Percentiles rank a stretch among this genome's conserved stretches.
Conservation (phyloP, 345 rosid species). For the Lumnitzera littorea region DNA sequence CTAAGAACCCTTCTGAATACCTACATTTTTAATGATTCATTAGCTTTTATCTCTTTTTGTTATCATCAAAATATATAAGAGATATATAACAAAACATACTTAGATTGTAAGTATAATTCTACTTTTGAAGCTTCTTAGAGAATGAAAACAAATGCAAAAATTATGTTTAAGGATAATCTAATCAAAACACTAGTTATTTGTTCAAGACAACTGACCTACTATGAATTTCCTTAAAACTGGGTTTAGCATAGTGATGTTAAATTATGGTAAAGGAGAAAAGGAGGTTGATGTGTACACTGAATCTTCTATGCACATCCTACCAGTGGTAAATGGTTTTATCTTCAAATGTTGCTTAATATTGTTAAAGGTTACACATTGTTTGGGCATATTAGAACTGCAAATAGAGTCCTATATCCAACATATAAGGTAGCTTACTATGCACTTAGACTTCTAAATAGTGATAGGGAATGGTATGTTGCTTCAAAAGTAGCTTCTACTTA, state of each 20-base stretch:
- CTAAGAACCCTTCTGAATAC: too few relatives aligned
- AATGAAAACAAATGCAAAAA: too few relatives aligned
- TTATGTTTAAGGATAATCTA: too few relatives aligned
- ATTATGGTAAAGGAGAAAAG: not conserved
- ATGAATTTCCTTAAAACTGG: slow-evolving; percentile 1
- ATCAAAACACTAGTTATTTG: too few relatives aligned
- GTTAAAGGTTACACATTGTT: not conserved
- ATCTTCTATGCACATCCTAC: not conserved
- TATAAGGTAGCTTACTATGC: slow-evolving; percentile 8
- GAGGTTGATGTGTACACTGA: not conserved
- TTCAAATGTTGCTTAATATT: slow-evolving; percentile 2
- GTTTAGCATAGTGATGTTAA: not conserved
- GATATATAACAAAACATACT: slow-evolving; percentile 3
- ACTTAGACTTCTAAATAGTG: slow-evolving; percentile 6
- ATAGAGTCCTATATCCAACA: not conserved
- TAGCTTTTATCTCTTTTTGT: too few relatives aligned
- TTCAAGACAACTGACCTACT: not conserved
- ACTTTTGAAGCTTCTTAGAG: slow-evolving; percentile 11
- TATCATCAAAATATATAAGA: not conserved
- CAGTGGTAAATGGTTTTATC: slow-evolving; percentile 1
- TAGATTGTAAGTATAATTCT: slow-evolving; percentile 10
- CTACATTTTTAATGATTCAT: too few relatives aligned
- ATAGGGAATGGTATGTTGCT: slow-evolving; percentile 4
- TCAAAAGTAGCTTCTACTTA: not conserved
- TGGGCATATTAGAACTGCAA: slow-evolving; percentile 3